Percentiles rank a stretch among this genome's conserved stretches.
Evolutionary conservation across 2,329 filamentous ascomycete species (phyloP).

Genomic region (Zasmidium cellare): DNA sequence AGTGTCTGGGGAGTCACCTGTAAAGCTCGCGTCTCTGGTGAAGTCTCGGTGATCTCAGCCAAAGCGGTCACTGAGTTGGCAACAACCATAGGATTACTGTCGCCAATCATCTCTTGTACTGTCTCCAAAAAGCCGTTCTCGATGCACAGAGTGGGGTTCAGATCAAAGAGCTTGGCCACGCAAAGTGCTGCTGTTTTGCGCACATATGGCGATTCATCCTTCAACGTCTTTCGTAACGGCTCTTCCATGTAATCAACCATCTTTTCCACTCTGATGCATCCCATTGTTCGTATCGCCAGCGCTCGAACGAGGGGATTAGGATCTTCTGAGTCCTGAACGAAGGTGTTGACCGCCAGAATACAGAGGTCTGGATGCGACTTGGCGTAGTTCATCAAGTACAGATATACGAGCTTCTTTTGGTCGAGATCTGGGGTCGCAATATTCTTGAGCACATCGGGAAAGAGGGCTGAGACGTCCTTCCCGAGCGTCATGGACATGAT

Average conservation of each 20-base stretch:
- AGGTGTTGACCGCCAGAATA: constrained; percentile 98
- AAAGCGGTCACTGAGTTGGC: constrained; percentile 95
- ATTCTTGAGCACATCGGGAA: constrained; percentile 97
- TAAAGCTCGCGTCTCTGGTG: constrained; percentile 86
- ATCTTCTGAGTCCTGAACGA: constrained; percentile 98
- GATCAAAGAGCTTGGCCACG: constrained; percentile 94
- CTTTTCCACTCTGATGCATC: constrained; percentile 96
- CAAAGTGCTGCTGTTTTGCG: constrained; percentile 97
- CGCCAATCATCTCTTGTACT: constrained; percentile 91
- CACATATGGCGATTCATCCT: constrained; percentile 97
- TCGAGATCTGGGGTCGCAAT: constrained; percentile 93
- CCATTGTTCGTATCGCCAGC: constrained; percentile 96
- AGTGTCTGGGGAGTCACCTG: constrained; percentile 78
- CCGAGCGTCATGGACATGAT: constrained; percentile 99
- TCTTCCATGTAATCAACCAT: constrained; percentile 99
- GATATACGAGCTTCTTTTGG: constrained; percentile 98
- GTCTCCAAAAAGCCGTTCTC: constrained; percentile 96
- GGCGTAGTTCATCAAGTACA: constrained; percentile 99
- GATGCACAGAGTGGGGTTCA: constrained; percentile 88
- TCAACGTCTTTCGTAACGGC: constrained; percentile 88
- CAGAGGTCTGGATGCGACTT: constrained; percentile 98
- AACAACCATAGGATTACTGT: constrained; percentile 98
- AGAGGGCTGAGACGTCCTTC: constrained; percentile 96
- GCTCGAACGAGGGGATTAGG: constrained; percentile 95
- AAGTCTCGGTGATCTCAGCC: constrained; percentile 84